Percentiles rank a stretch among this genome's conserved stretches.
Evolutionary conservation across 208 protist genomes (phyloP).

Genomic region (Leishmania amazonensis): DNA sequence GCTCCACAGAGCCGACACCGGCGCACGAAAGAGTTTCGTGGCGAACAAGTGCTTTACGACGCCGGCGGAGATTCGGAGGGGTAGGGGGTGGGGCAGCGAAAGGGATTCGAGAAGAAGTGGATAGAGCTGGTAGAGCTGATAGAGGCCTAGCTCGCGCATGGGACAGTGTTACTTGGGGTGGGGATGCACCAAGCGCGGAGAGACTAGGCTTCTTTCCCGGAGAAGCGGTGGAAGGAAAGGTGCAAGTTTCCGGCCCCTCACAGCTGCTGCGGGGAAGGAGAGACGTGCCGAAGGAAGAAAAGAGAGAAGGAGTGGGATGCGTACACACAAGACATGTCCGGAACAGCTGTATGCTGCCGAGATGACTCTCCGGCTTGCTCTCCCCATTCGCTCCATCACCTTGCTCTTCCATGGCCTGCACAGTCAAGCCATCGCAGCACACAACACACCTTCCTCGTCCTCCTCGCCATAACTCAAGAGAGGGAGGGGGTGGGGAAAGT

Average conservation of each 20-base stretch:
- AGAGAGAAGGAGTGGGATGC: neutral
- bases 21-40: neutral
- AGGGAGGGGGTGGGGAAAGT: neutral
- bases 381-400: neutral
- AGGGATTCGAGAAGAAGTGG: neutral
- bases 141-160: neutral
- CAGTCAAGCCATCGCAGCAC: neutral
- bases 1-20: neutral
- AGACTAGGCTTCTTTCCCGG: neutral
- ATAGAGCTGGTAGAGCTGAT: neutral
- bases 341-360: neutral
- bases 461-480: neutral
- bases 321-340: neutral
- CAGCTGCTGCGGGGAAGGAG: neutral
- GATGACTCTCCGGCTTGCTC: neutral
- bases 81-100: neutral
- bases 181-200: neutral
- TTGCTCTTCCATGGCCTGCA: neutral
- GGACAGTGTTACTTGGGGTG: neutral
- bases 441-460: neutral
- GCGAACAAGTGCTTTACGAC: neutral
- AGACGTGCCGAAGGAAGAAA: slow-evolving; percentile 1
- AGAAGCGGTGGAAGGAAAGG: neutral
- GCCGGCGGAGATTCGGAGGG: neutral
- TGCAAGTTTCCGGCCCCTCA: neutral